Percentiles rank a stretch among this genome's conserved stretches.
These are phyloP conservation scores for Rickenella mellea DNA, from an alignment of 768 basidiomycete species.

Conservation along the genomic window DNA sequence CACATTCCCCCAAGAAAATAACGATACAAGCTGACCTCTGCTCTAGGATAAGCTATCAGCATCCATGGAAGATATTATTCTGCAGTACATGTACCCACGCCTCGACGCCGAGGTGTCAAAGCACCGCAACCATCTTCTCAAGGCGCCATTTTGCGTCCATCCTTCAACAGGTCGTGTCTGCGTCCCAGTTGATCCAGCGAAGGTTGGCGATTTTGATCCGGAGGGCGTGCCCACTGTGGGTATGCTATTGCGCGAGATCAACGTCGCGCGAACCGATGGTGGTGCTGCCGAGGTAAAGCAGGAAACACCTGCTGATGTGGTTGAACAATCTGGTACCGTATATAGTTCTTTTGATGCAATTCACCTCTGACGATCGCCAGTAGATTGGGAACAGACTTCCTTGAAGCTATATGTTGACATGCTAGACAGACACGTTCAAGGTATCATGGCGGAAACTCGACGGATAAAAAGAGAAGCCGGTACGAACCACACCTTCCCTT, in stretches of 20 bases:
- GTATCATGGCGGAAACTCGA: slow-evolving; percentile 49
- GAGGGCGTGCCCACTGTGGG: slow-evolving; percentile 77
- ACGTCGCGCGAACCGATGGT: slow-evolving; percentile 22
- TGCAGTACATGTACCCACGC: slow-evolving; percentile 93
- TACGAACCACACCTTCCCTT: too few relatives aligned
- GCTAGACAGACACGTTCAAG: slow-evolving; percentile 62
- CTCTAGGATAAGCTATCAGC: slow-evolving; percentile 18
- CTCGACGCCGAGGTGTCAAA: slow-evolving; percentile 97
- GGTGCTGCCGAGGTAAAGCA: slow-evolving; percentile 7
- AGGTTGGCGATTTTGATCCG: slow-evolving; percentile 78
- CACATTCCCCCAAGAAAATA: too few relatives aligned
- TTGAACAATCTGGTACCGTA: slow-evolving; percentile 41
- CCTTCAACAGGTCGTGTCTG: slow-evolving; percentile 94
- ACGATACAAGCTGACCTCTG: background rate
- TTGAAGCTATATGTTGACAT: slow-evolving; percentile 85
- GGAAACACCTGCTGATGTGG: slow-evolving; percentile 13
- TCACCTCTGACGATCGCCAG: slow-evolving; percentile 2
- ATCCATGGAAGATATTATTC: slow-evolving; percentile 77
- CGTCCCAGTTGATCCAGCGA: slow-evolving; percentile 76
- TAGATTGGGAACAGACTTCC: slow-evolving; percentile 82
- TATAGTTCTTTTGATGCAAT: background rate
- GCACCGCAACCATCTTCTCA: slow-evolving; percentile 93
- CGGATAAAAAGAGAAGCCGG: slow-evolving; percentile 37
- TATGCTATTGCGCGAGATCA: slow-evolving; percentile 75
- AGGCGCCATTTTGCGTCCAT: slow-evolving; percentile 95